phyloP scores from a whole-genome alignment of 176 grass and related monocot genomes.

The Bolboschoenus planiculmis region DNA sequence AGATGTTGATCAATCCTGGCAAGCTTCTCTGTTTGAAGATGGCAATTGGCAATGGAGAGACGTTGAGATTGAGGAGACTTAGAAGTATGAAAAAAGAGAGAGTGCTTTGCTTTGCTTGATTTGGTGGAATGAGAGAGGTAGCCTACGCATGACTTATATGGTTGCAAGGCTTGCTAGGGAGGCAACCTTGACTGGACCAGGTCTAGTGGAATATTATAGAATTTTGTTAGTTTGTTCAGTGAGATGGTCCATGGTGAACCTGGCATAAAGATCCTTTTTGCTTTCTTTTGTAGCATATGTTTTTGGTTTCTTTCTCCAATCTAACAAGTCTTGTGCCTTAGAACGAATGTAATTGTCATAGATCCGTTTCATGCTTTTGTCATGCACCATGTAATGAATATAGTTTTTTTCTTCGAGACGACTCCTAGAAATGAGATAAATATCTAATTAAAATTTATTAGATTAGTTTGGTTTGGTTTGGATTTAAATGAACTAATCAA shows the following conservation, averaged over 20 bases:
- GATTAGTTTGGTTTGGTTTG: too few relatives aligned
- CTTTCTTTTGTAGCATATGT: neutral
- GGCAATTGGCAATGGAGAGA: constrained; percentile 7
- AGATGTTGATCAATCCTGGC: neutral
- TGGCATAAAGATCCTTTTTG: neutral
- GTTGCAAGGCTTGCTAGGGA: constrained; percentile 4
- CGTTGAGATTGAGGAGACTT: constrained; percentile 8
- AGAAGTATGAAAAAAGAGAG: neutral
- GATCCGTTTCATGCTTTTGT: constrained; percentile 3
- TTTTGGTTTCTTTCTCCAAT: neutral
- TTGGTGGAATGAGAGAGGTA: neutral
- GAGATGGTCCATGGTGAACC: neutral
- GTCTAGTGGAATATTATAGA: neutral
- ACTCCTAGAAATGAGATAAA: too few relatives aligned
- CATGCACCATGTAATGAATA: neutral
- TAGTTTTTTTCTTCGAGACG: too few relatives aligned
- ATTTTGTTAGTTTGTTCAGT: neutral
- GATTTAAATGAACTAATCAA: too few relatives aligned
- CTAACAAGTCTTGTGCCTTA: neutral
- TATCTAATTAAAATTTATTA: too few relatives aligned
- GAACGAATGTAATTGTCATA: neutral
- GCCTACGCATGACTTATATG: constrained; percentile 15
- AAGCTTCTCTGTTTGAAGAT: neutral
- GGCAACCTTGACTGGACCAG: neutral
- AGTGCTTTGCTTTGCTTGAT: constrained; percentile 4